Evolutionary conservation across 495 filamentous ascomycete genomes (phyloP).

Genomic region (Antarctomyces pellizariae): DNA sequence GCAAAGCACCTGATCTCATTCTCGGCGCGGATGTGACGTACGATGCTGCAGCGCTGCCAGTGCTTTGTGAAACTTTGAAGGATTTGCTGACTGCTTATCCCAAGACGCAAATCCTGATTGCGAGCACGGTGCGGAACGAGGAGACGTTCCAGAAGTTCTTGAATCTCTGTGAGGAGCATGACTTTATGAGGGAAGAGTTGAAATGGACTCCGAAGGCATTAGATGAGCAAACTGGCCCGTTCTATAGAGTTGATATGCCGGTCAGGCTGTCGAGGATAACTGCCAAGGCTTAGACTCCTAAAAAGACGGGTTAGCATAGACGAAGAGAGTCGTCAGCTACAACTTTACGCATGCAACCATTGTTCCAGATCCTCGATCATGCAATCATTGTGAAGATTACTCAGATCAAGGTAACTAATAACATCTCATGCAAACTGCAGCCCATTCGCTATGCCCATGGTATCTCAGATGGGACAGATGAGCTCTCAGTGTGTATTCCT

Average conservation of each 20-base stretch:
- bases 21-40: constrained; percentile 29
- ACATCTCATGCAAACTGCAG: no score
- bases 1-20: constrained; percentile 20
- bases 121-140: constrained; percentile 24
- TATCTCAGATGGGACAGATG: no score
- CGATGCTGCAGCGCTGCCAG: constrained; percentile 20
- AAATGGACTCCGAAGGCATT: constrained; percentile 14
- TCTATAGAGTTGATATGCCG: constrained; percentile 20
- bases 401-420: no score
- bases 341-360: no score
- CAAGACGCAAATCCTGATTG: constrained; percentile 17
- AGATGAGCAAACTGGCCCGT: constrained; percentile 21
- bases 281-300: no score
- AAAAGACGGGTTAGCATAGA: no score
- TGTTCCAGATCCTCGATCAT: no score
- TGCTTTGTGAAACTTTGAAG: constrained; percentile 21
- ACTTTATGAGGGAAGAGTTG: constrained; percentile 15
- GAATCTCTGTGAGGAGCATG: constrained; percentile 11
- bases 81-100: constrained; percentile 19
- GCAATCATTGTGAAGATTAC: no score
- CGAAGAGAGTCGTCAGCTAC: no score
- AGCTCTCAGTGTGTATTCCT: no score
- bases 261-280: no score
- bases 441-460: no score
- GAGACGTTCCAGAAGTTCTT: constrained; percentile 22